Percentiles rank a stretch among this genome's conserved stretches.
These are phyloP conservation scores for Panellus pusillus DNA, from an alignment of 768 basidiomycete genomes.

Conservation along the genomic window DNA sequence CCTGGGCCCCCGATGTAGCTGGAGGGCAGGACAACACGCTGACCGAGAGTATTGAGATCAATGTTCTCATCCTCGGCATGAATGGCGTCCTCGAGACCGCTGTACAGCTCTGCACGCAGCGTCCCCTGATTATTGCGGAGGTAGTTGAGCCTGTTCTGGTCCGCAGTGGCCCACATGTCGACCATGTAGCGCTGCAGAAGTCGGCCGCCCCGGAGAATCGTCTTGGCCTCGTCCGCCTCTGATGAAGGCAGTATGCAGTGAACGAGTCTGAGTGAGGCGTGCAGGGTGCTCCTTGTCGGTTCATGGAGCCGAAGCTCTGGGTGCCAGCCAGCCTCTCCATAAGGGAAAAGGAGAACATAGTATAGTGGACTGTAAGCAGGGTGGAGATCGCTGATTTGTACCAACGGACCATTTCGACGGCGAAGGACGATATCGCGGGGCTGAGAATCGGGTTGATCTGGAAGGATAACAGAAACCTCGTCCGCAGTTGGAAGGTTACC, in stretches of 20 bases:
- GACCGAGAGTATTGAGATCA: constrained; percentile 27
- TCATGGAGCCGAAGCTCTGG: constrained; percentile 16
- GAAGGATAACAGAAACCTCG: neutral
- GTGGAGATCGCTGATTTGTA: constrained; percentile 30
- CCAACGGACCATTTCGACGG: constrained; percentile 5
- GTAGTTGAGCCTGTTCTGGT: constrained; percentile 33
- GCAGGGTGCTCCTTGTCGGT: neutral
- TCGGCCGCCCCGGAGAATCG: constrained; percentile 33
- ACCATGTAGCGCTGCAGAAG: constrained; percentile 41
- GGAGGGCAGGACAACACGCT: constrained; percentile 25
- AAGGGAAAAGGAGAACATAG: constrained; percentile 37
- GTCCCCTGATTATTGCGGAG: constrained; percentile 27
- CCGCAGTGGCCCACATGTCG: constrained; percentile 36
- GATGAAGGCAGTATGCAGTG: neutral
- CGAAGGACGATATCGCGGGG: constrained; percentile 32
- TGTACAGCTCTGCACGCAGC: constrained; percentile 33
- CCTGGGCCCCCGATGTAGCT: constrained; percentile 21
- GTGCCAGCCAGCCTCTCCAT: constrained; percentile 34
- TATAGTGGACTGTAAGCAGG: constrained; percentile 32
- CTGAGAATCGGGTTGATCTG: constrained; percentile 16
- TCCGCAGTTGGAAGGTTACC: neutral
- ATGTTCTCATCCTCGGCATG: constrained; percentile 15
- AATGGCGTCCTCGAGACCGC: constrained; percentile 29
- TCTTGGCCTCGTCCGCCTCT: constrained; percentile 24
- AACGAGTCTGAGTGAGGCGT: constrained; percentile 1